Percentiles rank a stretch among this genome's conserved stretches.
Evolutionary conservation across 179 eudicot species (phyloP).

Genomic region (Beta lomatogona): DNA sequence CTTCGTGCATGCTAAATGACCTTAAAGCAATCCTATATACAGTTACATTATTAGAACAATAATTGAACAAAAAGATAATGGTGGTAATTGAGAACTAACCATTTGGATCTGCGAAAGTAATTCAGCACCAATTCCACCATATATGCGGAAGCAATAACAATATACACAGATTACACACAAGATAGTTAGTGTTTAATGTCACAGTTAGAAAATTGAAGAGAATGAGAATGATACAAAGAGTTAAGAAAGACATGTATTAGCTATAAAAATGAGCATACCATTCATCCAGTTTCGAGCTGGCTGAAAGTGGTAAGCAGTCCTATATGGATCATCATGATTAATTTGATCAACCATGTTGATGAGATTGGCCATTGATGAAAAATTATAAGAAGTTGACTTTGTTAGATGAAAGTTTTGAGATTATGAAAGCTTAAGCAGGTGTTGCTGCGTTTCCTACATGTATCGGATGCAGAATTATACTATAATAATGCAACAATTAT

Average conservation of each 20-base stretch:
- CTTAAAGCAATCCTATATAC: background rate
- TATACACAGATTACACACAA: background rate
- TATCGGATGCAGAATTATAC: too few species aligned
- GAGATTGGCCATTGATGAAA: too few species aligned
- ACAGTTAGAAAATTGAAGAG: background rate
- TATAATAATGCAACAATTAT: too few species aligned
- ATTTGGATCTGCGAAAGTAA: constrained; percentile 15
- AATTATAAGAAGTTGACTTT: too few species aligned
- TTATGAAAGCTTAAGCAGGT: too few species aligned
- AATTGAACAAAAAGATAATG: background rate
- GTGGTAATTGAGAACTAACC: constrained; percentile 18
- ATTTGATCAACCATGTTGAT: background rate
- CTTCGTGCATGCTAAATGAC: too few species aligned
- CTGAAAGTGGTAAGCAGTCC: constrained; percentile 51
- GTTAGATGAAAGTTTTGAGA: too few species aligned
- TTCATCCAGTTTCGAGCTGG: constrained; percentile 53
- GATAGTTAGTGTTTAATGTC: background rate
- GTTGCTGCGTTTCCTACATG: too few species aligned
- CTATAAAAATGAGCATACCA: constrained; percentile 27
- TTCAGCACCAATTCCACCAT: background rate
- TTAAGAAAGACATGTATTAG: background rate
- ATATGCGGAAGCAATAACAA: background rate
- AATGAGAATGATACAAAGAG: background rate
- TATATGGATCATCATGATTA: constrained; percentile 30
- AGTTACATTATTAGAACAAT: too few species aligned